Base-by-base conservation (phyloP, 257 asterid species). In the Solanum pinnatisectum region DNA sequence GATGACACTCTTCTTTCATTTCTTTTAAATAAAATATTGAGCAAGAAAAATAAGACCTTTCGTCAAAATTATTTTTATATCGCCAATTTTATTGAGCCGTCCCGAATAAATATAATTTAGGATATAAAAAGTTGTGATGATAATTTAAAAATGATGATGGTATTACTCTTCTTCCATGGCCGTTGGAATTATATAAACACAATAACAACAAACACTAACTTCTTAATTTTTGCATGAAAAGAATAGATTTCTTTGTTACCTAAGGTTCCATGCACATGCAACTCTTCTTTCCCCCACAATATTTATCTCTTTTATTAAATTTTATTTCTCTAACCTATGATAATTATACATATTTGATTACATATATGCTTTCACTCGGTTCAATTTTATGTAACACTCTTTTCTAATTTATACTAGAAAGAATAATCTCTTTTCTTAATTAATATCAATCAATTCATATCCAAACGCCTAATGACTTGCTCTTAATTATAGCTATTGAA, bases 201-300 rank as follows among this genome's bases (percentile, higher is more conserved):
- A 84, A 84, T 91, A 88, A 92, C 73, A 91, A 91, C 96, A 94
- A 93, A 90, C 90, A 89, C 95, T 91, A 90, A 5, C 92, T 90
- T 92, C 92, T 84, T 82, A 90, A 89, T 83, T 87, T 86, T 70
- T 93, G 93, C 95, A 93, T 94, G 88, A 90, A 92, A 94, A 93
- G 92, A 84, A 90, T 94, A 89, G 92, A 89, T 78, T 88, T 85
- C 22, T 87, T 89, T 35, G 88, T 86, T 60, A 42, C 74, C 89
- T 83, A 72, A 22, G 86, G 83, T 89, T 89, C 91, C 95, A 92
- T 90, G 92, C 94, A 94, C 95, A 92, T 94, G 97, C 93, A 88
- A 88, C 89, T 84, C 88, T 56, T 85, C 86, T 27, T 35, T 6
- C 30, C 70, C 87, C 72, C 78, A 63, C 42, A 84, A 84, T 74